Evolutionary conservation across 140 eudicot genomes (phyloP), one percentile per base, ranked within the genome.

Genomic region (Oenanthe javanica): DNA sequence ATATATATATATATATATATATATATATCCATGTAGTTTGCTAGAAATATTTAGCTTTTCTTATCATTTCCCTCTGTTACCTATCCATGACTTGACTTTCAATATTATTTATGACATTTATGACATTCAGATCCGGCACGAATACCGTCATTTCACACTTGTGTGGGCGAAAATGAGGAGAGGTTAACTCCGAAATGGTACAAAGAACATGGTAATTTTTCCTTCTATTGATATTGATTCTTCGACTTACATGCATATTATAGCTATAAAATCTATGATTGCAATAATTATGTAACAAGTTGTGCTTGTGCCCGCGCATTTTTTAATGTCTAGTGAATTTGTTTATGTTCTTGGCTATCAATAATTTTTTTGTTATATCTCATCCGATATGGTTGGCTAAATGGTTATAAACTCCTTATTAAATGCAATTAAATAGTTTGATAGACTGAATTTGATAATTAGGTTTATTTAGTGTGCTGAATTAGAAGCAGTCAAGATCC

Each of bases 151-250:
- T 92, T 95, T 87, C 99, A 95, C 84, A 92, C 97, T 25, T 95
- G 99, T 85, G 99, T 95, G 16, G 99, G 97, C 85, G 82, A 89
- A 15, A 87, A 90, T 79, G 99, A 90, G 86, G 99, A 95, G 89
- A 90, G 90, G 82, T 82, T 95, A 87, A 87, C 96, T 15, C 94
- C 97, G 72, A 92, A 92, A 89, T 95, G 99, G 99, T 95, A 95
- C 87, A 90, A 92, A 79, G 97, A 95, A 83, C 91, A 95, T 86
- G 99, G 99, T 92, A 89, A 83, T 74, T 47, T 9, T 76, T 57
- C 48, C 73, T 72, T 69, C 46, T 49, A 19, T 64, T 52, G 69
- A 12, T 23, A 11, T 25, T n/a, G 46, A 49, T 54, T 50, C 45
- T 8, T 10, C 23, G 14, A 47, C 23, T 75, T 3, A 14, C 45